Evolutionary conservation across 768 basidiomycete species (phyloP).

Genomic region (Candolleomyces efflorescens): DNA sequence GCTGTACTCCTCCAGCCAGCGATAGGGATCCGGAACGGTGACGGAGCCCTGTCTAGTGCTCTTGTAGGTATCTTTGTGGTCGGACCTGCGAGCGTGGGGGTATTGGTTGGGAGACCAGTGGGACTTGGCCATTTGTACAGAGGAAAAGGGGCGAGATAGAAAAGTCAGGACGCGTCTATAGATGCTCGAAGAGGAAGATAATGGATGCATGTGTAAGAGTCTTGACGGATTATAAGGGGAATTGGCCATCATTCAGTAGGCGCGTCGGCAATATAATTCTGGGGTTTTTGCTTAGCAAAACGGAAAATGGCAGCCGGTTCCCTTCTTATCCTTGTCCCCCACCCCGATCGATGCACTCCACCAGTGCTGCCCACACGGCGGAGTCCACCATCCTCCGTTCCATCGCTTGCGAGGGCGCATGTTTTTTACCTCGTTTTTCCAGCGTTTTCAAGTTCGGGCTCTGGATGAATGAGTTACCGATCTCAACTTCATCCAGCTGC

Average conservation of each 20-base stretch:
- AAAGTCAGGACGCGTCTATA: conserved; percentile 2
- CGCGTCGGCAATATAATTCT: conserved; percentile 1
- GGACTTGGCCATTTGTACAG: conserved; percentile 32
- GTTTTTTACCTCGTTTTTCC: background rate
- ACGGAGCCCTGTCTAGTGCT: conserved; percentile 61
- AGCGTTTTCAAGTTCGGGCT: background rate
- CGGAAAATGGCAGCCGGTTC: background rate
- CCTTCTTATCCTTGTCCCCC: too few relatives aligned
- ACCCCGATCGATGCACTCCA: too few relatives aligned
- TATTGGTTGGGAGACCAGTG: conserved; percentile 57
- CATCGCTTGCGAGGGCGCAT: too few relatives aligned
- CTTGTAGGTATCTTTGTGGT: conserved; percentile 66
- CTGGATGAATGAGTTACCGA: background rate
- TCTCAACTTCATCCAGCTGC: background rate
- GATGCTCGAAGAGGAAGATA: background rate
- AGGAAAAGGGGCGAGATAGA: conserved; percentile 1
- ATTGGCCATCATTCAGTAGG: background rate
- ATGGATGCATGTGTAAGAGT: background rate
- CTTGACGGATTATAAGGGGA: background rate
- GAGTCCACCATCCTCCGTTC: too few relatives aligned
- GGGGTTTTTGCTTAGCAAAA: background rate
- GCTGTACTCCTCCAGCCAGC: conserved; percentile 65
- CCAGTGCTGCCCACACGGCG: too few relatives aligned
- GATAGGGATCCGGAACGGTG: conserved; percentile 64
- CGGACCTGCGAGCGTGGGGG: conserved; percentile 59